Evolutionary conservation across 768 basidiomycete species (phyloP), one percentile per base, ranked within the genome.

Genomic region (Mycena sanguinolenta): DNA sequence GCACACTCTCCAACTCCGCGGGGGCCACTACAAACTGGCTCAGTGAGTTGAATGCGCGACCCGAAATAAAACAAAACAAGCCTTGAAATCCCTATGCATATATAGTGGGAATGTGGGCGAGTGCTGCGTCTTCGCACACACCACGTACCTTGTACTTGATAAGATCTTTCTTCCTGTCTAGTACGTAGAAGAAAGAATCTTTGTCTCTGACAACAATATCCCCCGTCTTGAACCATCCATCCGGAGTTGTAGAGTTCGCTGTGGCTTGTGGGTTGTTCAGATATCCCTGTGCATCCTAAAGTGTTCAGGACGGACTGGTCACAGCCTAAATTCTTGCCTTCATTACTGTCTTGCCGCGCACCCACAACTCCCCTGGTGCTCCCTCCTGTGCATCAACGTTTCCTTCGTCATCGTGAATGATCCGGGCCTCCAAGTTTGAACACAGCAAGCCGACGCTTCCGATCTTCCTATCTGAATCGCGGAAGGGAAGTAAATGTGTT

Each of bases 191-290:
- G 75, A 85, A 92, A 0, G 93, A 95, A 0, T 67, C 89, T 3
- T 79, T 65, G 69, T 95, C 92, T 9, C 88, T 80, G 17, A 85
- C 77, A 0, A 87, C 92, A 54, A 97, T 87, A 78, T 97, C 96
- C 1, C 96, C 95, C 0, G 95, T 96, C 84, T 92, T 94, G 83
- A 95, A 91, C 94, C 95, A 98, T 6, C 89, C 86, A 61, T 94
- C 92, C 0, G 79, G 78, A 0, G 92, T 93, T 71, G 96, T 91
- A 2, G 90, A 79, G 13, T 89, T 85, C 25, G 82, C 80, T 1
- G 94, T 97, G 2, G 95, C 94, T 27, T 81, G 81, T 2, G 84
- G 80, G 70, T 96, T 94, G 73, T 90, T 90, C 72, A 92, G 79
- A 75, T 96, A 96, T 9, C 95, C 93, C 90, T 91, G 62, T n/a